Percentiles rank a stretch among this genome's conserved stretches.
Conservation (phyloP, 78 protist species). For the Chrysochromulina parva region DNA sequence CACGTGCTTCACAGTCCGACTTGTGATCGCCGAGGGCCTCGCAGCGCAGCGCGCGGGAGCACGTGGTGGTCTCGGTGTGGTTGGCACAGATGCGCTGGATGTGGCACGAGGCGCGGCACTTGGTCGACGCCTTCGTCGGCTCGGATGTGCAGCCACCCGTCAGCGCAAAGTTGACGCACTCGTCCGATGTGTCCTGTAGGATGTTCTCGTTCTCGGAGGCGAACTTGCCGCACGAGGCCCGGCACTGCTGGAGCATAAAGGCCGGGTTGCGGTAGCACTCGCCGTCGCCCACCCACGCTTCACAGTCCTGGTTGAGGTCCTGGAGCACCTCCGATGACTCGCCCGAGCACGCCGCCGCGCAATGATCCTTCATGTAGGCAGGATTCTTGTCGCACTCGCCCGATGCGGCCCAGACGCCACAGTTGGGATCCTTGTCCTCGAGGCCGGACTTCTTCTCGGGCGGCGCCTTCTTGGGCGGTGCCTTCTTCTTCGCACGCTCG, state of each 20-base stretch:
- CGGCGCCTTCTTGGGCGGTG: not conserved
- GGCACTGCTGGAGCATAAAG: slow-evolving; percentile 16
- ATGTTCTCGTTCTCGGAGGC: not conserved
- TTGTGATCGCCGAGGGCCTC: not conserved
- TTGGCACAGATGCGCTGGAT: slow-evolving; percentile 20
- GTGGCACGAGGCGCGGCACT: slow-evolving; percentile 14
- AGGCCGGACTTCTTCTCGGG: not conserved
- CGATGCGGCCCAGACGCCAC: not conserved
- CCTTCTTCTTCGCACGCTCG: not conserved
- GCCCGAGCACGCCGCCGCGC: not conserved
- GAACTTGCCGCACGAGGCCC: not conserved
- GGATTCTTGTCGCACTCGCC: not conserved
- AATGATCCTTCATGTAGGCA: not conserved
- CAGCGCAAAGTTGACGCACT: not conserved
- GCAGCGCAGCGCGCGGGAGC: slow-evolving; percentile 10
- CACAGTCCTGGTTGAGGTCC: not conserved
- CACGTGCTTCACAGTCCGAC: not conserved
- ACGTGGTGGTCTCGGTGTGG: not conserved
- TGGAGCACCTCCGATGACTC: not conserved
- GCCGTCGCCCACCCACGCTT: slow-evolving; percentile 1
- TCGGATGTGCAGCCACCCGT: not conserved
- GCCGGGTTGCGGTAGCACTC: slow-evolving; percentile 31
- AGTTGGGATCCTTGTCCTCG: not conserved
- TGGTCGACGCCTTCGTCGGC: not conserved
- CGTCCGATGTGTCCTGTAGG: not conserved